Evolutionary conservation across 345 rosid genomes (phyloP), one percentile per base, ranked within the genome.

Genomic region (Euphorbia peplus): DNA sequence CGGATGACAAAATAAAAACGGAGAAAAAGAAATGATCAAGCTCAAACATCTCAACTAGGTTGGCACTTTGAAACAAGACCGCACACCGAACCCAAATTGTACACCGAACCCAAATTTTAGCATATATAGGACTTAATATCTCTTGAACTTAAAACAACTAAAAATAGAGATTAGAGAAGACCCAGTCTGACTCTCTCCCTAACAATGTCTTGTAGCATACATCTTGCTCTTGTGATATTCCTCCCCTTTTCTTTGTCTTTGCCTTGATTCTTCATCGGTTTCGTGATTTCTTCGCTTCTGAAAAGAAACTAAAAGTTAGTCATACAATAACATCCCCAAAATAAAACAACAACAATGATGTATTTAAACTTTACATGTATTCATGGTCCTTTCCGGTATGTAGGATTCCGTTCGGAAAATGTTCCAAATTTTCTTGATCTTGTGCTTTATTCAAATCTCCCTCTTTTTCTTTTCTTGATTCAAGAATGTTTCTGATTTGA

Each of bases 391-490:
- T 50, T 50, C 6, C 54, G 18, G 4, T n/a, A 9, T 50, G 8
- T 5, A 18, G 1, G 1, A 16, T 16, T 50, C 1, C 22, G 19
- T 51, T 18, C 4, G 51, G 75, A 19, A 76, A 56, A 59, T 81
- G 76, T 82, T 73, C 76, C 60, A 76, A 76, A 73, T 79, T 82
- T 56, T 86, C 86, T 41, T 90, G 84, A 66, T 87, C 81, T 63
- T 42, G 39, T 35, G 76, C 70, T 79, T 64, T 83, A 85, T 88
- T 93, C 29, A 87, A 88, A 15, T 78, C 70, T 67, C 81, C 92
- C 56, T 88, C 95, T 69, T 81, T 80, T 8, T 68, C 83, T 21
- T 81, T 77, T 73, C 85, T 79, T 4, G 72, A 75, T 74, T 88
- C 75, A 58, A 78, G 88, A 18, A 88, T 79, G 6, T 47, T 22